Base-by-base conservation (phyloP, 768 basidiomycete species). In the Aureoboletus auriporus region DNA sequence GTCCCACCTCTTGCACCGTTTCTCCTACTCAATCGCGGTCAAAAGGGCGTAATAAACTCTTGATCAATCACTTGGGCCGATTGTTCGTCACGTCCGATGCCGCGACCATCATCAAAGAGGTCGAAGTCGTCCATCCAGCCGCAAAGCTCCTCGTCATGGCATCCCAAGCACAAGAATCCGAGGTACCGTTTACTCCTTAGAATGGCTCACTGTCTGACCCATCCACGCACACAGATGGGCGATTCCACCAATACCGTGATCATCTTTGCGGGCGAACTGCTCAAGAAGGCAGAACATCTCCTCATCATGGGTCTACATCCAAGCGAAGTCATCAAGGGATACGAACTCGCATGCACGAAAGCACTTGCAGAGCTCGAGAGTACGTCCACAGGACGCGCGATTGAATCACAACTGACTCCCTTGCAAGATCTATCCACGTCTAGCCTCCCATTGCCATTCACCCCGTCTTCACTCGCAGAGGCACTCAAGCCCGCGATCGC, bases 131-230 rank as follows among this genome's bases (percentile, higher is more conserved):
- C 13, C 96, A 99, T 69, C 96, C 96, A 1, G 96, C 95, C 6
- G 96, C 94, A 29, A 99, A 98, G 66, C 75, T 99, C n/a, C 73
- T 98, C n/a, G 95, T 97, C 12, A 96, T 97, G 93, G 92, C 93
- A 26, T 91, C 89, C 26, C 93, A 97, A 62, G 90, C 95, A 11
- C 96, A 98, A 66, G 96, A 97, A 66, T 68, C 84, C 0, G 95
- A 98, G 80, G 93, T 92, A 49, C 52, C 80, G 69, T 16, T 23
- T 1, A 35, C 39, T 35, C 8, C 10, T 26, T 27, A 36, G 9
- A 6, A 29, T 20, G 20, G 6, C 13, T 1, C 20, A 38, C 29
- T 40, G 31, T 12, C 14, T 54, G 36, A 63, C 40, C 38, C 20
- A 23, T 23, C 20, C 20, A 17, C 39, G 43, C 28, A 39, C 29